Percentiles rank a stretch among this genome's conserved stretches.
Evolutionary conservation across 352 stramenopile genomes (phyloP).

Genomic region (Phytophthora litchii): DNA sequence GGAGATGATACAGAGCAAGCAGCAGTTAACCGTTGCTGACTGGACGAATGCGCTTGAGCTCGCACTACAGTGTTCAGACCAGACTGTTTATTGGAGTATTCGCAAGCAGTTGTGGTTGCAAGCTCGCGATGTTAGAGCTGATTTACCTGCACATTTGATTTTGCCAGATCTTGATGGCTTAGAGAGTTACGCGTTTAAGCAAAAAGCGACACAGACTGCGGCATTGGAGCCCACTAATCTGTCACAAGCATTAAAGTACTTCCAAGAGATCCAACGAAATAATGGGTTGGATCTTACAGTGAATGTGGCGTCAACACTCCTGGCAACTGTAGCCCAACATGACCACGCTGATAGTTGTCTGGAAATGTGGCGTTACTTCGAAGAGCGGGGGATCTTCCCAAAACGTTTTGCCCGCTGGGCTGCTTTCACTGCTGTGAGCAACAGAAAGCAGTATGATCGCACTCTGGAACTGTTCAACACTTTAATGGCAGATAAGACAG

Average conservation of each 20-base stretch:
- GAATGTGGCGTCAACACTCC: constrained; percentile 2
- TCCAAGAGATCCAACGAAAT: constrained; percentile 1
- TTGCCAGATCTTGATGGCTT: neutral
- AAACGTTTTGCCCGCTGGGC: neutral
- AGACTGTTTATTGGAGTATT: constrained; percentile 6
- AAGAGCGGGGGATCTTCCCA: neutral
- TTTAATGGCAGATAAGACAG: neutral
- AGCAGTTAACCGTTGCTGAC: neutral
- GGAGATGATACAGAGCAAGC: constrained; percentile 11
- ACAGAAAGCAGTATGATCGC: neutral
- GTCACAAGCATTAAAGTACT: neutral
- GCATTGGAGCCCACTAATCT: neutral
- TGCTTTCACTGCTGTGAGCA: neutral
- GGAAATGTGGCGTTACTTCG: constrained; percentile 5
- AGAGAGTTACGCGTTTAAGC: neutral
- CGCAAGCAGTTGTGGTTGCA: neutral
- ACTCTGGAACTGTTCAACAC: constrained; percentile 12
- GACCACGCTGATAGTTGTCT: neutral
- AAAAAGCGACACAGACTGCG: neutral
- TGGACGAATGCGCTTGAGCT: constrained; percentile 14
- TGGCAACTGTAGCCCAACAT: neutral
- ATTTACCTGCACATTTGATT: constrained; percentile 6
- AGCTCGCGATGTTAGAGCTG: neutral
- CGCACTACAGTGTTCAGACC: neutral
- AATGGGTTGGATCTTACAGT: constrained; percentile 1